A percentile compares a stretch with the other conserved stretches of the same genome.
phyloP scores from a whole-genome alignment of 352 stramenopile genomes.

The Globisporangium carolinianum region DNA sequence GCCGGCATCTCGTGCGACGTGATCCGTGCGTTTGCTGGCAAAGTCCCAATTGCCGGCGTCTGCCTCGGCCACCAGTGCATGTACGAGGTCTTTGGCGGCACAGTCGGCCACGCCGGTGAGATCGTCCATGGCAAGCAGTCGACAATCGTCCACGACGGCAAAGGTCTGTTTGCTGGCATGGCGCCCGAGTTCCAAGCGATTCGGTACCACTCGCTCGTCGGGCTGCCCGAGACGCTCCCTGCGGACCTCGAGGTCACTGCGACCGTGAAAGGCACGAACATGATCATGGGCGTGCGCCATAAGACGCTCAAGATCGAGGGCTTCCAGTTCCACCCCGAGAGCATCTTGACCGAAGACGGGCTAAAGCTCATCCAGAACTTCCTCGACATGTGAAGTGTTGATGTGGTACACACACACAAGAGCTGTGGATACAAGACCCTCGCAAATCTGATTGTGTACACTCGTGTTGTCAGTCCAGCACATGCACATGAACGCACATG shows the following conservation, averaged over 20 bases:
- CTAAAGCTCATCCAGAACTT: conserved; percentile 86
- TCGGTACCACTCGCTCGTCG: conserved; percentile 85
- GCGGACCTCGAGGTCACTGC: conserved; percentile 73
- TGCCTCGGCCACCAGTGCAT: conserved; percentile 83
- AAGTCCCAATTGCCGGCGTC: conserved; percentile 80
- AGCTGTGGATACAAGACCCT: too few species aligned
- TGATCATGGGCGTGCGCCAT: conserved; percentile 89
- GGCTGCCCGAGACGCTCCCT: conserved; percentile 72
- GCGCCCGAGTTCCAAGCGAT: conserved; percentile 73
- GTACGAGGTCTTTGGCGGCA: conserved; percentile 86
- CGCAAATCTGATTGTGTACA: too few species aligned
- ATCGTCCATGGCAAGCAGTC: conserved; percentile 87
- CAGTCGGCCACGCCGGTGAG: conserved; percentile 76
- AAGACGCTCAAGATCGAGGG: conserved; percentile 83
- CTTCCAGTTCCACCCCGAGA: conserved; percentile 87
- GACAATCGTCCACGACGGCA: conserved; percentile 77
- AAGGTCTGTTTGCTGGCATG: conserved; percentile 82
- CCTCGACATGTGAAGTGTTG: conserved; percentile 54
- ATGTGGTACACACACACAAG: not conserved
- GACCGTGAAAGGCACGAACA: conserved; percentile 73
- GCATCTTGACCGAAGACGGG: conserved; percentile 78
- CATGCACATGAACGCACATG: too few species aligned
- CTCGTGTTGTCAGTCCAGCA: too few species aligned
- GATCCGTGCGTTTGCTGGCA: conserved; percentile 74
- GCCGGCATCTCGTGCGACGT: conserved; percentile 79